These are phyloP conservation scores for Sungouiella blattae DNA, from an alignment of 805 yeast genomes.

Conservation along the genomic window DNA sequence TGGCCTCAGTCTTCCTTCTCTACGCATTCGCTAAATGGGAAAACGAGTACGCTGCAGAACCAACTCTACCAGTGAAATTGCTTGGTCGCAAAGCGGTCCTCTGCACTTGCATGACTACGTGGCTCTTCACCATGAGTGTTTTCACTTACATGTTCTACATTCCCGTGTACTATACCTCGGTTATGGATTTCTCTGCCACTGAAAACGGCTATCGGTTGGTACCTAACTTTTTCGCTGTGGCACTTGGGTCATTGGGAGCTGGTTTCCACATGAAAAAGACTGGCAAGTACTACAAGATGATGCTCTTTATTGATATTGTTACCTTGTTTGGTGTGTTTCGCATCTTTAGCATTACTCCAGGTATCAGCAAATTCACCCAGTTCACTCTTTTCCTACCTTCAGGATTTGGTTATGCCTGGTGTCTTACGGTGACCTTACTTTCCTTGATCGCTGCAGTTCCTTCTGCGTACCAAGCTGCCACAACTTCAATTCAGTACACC, in stretches of 20 bases:
- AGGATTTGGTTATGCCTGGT: neutral
- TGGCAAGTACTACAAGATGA: neutral
- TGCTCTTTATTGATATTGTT: neutral
- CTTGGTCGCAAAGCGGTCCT: neutral
- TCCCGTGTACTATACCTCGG: neutral
- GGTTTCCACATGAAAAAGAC: slow-evolving; percentile 1
- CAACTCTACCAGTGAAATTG: neutral
- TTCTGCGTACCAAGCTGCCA: neutral
- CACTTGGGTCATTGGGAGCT: neutral
- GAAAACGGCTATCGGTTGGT: neutral
- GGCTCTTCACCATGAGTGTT: slow-evolving; percentile 1
- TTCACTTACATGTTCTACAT: neutral
- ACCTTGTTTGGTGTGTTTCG: neutral
- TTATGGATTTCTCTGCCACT: neutral
- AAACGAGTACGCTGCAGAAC: neutral
- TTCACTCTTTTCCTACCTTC: slow-evolving; percentile 13
- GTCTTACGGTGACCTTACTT: slow-evolving; percentile 1
- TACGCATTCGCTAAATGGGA: neutral
- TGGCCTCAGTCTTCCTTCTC: neutral
- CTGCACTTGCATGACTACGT: neutral
- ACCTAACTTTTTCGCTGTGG: slow-evolving; percentile 1
- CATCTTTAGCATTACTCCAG: neutral
- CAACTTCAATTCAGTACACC: slow-evolving; percentile 2
- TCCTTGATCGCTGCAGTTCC: slow-evolving; percentile 2
- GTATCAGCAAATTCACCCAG: neutral